phyloP scores from a whole-genome alignment of 2,329 filamentous ascomycete species.

The Leptographium wingfieldii region DNA sequence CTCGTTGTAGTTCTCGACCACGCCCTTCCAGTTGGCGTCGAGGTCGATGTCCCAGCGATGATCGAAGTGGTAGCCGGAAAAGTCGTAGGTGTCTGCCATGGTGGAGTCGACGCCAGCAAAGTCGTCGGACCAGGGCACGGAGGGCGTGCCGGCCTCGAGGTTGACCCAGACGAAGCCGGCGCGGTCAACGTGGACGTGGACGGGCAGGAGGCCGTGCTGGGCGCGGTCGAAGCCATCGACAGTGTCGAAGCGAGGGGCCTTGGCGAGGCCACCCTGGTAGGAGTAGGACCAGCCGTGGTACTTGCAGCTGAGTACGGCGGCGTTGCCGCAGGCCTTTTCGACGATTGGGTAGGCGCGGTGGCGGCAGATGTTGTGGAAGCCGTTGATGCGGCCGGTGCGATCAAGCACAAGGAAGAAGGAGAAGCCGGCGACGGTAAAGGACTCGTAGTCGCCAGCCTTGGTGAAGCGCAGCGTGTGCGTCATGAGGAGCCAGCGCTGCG shows the following conservation, averaged over 20 bases:
- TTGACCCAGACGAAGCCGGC: constrained; percentile 11
- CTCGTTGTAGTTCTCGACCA: constrained; percentile 36
- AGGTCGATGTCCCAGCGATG: constrained; percentile 19
- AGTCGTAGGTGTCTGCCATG: constrained; percentile 11
- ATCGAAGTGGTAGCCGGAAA: constrained; percentile 15
- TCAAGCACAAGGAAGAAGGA: constrained; percentile 27
- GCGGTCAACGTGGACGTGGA: constrained; percentile 29
- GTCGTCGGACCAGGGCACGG: constrained; percentile 26
- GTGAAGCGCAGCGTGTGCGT: constrained; percentile 22
- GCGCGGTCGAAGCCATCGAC: constrained; percentile 25
- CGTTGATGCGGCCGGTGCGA: constrained; percentile 20
- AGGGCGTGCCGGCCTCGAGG: constrained; percentile 26
- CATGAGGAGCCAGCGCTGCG: constrained; percentile 25
- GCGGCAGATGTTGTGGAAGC: constrained; percentile 31
- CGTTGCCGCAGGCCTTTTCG: constrained; percentile 18
- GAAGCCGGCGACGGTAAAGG: constrained; percentile 21
- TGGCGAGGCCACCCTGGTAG: constrained; percentile 27
- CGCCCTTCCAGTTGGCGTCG: constrained; percentile 26
- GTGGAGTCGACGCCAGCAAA: constrained; percentile 1
- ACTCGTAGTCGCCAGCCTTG: constrained; percentile 23
- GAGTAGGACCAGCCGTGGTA: constrained; percentile 35
- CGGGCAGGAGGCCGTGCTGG: constrained; percentile 30
- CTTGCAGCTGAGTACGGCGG: constrained; percentile 26
- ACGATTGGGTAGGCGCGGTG: constrained; percentile 30
- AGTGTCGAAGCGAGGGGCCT: constrained; percentile 28